Evolutionary conservation across 495 filamentous ascomycete genomes (phyloP), one percentile per base, ranked within the genome.

Genomic region (Zalerion maritima): DNA sequence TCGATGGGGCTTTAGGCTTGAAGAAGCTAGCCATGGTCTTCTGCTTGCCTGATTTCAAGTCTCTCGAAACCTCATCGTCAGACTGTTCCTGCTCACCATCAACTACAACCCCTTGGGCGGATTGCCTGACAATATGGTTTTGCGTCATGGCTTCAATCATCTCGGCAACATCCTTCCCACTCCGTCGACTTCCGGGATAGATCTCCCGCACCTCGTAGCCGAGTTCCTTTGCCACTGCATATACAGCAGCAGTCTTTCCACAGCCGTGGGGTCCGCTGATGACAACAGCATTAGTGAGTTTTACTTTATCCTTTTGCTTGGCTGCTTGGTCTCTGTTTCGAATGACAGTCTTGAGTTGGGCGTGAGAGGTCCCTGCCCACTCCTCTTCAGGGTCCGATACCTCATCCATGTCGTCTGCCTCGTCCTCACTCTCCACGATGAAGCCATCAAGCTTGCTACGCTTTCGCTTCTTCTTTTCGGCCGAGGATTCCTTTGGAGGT

Each of bases 201-300:
- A 99, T 81, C 52, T 99, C 91, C 41, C 96, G 96, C 4, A 99
- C 71, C 34, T 92, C 82, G 49, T 87, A 96, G 13, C 75, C 87
- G 14, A 94, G 67, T 57, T 99, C 89, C 41, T 85, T 89, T 2
- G 91, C 89, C n/a, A 84, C 79, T 3, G 91, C 91, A 52, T 93
- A 85, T 0, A 94, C 75, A 1, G 82, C 73, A 10, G 91, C 86
- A 8, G 85, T 91, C 52, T 99, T 99, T 5, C 91, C 91, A 46
- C 78, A 92, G 2, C 91, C 91, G 32, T 71, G 58, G 1, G 89
- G 85, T 4, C 91, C 91, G 45, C 85, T 96, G 17, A 99, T 63
- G 4, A 99, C 52, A 16, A 93, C 69, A 2, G 75, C 70, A 36
- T 75, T 75, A 9, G 54, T 54, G 10, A 67, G 41, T 26, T 55